phyloP scores from a whole-genome alignment of 768 basidiomycete species.

The Panaeolus cyanescens region DNA sequence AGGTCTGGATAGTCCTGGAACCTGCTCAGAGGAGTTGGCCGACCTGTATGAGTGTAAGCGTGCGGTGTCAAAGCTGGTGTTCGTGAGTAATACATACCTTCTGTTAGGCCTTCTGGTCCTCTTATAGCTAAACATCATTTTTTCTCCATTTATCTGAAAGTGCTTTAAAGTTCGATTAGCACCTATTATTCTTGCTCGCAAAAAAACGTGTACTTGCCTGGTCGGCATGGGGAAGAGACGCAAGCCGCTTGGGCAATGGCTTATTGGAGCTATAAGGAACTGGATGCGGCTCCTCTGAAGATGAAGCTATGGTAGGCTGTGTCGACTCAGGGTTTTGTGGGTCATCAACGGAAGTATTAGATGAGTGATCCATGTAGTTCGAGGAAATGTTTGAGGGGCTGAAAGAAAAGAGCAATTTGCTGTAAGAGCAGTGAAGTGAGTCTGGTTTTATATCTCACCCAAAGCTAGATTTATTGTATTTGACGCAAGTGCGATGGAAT shows the following conservation, averaged over 20 bases:
- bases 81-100: background rate
- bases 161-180: background rate
- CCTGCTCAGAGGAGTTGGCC: too few relatives aligned
- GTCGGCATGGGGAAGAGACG: background rate
- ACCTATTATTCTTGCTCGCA: background rate
- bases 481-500: too few relatives aligned
- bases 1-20: too few relatives aligned
- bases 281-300: background rate
- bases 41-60: too few relatives aligned
- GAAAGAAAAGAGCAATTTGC: too few relatives aligned
- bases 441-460: too few relatives aligned
- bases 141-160: background rate
- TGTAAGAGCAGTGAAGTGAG: too few relatives aligned
- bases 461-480: too few relatives aligned
- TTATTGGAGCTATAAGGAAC: background rate
- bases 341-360: background rate
- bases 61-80: too few relatives aligned
- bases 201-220: background rate
- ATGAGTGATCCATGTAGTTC: background rate
- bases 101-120: background rate
- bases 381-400: too few relatives aligned
- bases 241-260: background rate
- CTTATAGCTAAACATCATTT: background rate
- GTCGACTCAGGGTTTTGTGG: background rate
- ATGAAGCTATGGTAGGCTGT: background rate